Base-by-base conservation (phyloP, 495 filamentous ascomycete genomes). In the Umbilicaria muhlenbergii region DNA sequence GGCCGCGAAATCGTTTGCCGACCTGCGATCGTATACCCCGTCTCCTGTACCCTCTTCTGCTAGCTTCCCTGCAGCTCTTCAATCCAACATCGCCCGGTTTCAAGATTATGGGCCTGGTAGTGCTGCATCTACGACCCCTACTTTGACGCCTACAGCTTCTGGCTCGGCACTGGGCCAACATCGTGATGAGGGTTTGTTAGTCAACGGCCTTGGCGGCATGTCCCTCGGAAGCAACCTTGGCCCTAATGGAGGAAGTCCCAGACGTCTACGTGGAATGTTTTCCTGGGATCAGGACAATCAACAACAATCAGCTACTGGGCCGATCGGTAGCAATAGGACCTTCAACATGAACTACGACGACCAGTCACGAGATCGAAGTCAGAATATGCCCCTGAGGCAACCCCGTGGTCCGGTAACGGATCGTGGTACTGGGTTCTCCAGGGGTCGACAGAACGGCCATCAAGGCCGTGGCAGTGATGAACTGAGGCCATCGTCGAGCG, bases 1-100 rank as follows among this genome's bases (percentile, higher is more conserved):
- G 17, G 83, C 82, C 28, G 91, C 92, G 49, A 96, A 96, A 66
- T 95, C 89, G 16, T 94, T 94, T 57, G 91, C 89, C 36, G 91
- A 98, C 59, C 65, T 98, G 48, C 83, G 88, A 46, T 91, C 89
- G 2, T 92, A 88, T 62, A 94, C 88, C 8, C 91, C 91, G 12
- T 95, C 89, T 45, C 89, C 91, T 4, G 88, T 83, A 14, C 81
- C 84, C 3, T 94, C 91, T 3, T 81, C 82, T 11, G 82, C 81
- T 15, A 89, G 84, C 68, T 89, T 91, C 58, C 83, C 83, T n/a
- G 75, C 75, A 34, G 69, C 73, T 31, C 64, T 85, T 39, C 70
- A 72, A 54, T 70, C 76, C 46, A 80, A 79, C 54, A 67, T 76
- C 18, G 67, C 76, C 34, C 70, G 82, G 21, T 78, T 78, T 46